Percentiles rank a stretch among this genome's conserved stretches.
Evolutionary conservation across 2,329 filamentous ascomycete species (phyloP).

Genomic region (Pseudogymnoascus destructans): DNA sequence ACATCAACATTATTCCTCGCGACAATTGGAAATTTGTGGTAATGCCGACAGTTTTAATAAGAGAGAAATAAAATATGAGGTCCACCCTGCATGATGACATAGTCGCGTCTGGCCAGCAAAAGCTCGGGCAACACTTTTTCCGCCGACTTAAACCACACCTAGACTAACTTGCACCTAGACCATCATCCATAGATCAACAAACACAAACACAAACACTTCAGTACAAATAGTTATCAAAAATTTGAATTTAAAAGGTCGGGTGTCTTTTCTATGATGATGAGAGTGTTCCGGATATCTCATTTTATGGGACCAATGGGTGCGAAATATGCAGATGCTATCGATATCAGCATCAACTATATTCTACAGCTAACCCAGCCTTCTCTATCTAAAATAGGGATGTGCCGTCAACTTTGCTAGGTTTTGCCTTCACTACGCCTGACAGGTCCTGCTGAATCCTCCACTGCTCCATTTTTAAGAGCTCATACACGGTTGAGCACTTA

Average conservation of each 20-base stretch:
- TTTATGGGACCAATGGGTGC: neutral
- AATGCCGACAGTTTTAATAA: neutral
- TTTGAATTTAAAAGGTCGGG: neutral
- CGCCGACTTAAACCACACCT: neutral
- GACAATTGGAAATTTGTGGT: neutral
- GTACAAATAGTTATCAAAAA: neutral
- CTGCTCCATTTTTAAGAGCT: constrained; percentile 39
- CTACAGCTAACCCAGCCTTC: neutral
- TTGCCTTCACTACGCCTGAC: neutral
- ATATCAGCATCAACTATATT: neutral
- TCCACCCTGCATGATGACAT: neutral
- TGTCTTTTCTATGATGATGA: neutral
- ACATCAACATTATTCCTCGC: neutral
- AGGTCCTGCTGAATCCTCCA: constrained; percentile 23
- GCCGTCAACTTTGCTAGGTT: neutral
- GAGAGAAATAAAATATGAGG: neutral
- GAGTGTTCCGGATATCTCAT: neutral
- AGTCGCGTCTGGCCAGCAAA: neutral
- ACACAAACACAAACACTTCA: neutral
- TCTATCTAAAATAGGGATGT: neutral
- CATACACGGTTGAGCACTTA: constrained; percentile 40
- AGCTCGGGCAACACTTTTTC: constrained; percentile 5
- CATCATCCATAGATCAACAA: too few relatives aligned
- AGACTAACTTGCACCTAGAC: too few relatives aligned
- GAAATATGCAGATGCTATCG: neutral